Base-by-base conservation (phyloP, 495 filamentous ascomycete species). In the Sphaerosporella brunnea region DNA sequence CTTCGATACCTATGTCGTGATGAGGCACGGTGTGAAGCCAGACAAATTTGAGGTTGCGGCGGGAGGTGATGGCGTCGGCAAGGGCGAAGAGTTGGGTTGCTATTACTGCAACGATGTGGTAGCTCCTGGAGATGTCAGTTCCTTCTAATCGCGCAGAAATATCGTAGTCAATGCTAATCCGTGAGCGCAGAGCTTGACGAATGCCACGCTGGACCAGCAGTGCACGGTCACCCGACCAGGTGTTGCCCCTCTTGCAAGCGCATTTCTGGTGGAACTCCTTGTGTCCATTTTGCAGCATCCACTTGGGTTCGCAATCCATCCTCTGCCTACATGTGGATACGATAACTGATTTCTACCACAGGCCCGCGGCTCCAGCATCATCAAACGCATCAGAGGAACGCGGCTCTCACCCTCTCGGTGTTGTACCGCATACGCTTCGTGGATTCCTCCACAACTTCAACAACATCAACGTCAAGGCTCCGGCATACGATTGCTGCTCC, bases 71-170 rank as follows among this genome's bases (percentile, higher is more conserved):
- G 20, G 11, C 13, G 28, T 32, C 8, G 10, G 4, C 4, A 32
- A 46, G 43, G 75, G 68, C 20, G 68, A 74, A 20, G 79, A 84
- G 49, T 70, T 95, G 21, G 90, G 90, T 9, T 97, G 90, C 58
- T 97, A 97, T 60, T 97, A 95, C 62, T 97, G 90, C 66, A 95
- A 92, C 58, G 90, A 97, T 62, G 88, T 97, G 36, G 90, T 97
- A 24, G 83, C 85, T 36, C 90, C 90, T 23, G 80, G 78, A 53
- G 86, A 97, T 66, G 86, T 93, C 70, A 76, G 82, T 71, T 49
- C 32, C 11, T n/a, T 35, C 20, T 34, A 24, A 21, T 23, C 23
- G 19, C 41, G n/a, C 11, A 40, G 7, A 9, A 35, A 15, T 26
- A 15, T 10, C 21, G 44, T 21, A 3, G 16, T 20, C 23, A 34